A percentile compares a stretch with the other conserved stretches of the same genome.
phyloP scores from a whole-genome alignment of 257 asterid species.

The Nicotiana tomentosiformis region DNA sequence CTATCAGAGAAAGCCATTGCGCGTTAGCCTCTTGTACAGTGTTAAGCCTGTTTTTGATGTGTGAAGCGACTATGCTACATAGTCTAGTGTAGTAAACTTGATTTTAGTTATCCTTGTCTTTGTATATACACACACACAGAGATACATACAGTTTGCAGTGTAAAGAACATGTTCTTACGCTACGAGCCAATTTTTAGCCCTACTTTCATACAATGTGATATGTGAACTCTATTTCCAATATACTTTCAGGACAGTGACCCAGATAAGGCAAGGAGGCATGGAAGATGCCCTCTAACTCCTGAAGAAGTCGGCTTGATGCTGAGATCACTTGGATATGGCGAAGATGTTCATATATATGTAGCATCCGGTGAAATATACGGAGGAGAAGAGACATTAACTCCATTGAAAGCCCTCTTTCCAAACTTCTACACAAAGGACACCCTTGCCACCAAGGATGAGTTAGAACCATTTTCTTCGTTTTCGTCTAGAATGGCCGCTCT shows the following conservation, averaged over 20 bases:
- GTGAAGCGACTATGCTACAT: not conserved
- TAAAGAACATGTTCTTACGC: not conserved
- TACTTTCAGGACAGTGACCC: conserved; percentile 73
- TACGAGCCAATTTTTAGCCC: not conserved
- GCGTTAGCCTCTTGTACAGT: too few relatives aligned
- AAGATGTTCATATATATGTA: conserved; percentile 72
- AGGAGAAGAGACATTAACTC: conserved; percentile 81
- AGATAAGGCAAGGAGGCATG: conserved; percentile 86
- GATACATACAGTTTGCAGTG: not conserved
- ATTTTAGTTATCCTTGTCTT: not conserved
- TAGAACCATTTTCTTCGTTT: conserved; percentile 61
- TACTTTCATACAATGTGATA: not conserved
- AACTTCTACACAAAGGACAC: conserved; percentile 81
- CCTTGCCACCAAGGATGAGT: conserved; percentile 61
- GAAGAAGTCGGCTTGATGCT: conserved; percentile 95
- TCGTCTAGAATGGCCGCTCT: conserved; percentile 98
- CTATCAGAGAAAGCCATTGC: too few relatives aligned
- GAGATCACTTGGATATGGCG: conserved; percentile 86
- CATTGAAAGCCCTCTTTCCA: conserved; percentile 86
- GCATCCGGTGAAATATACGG: conserved; percentile 98
- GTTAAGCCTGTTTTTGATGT: too few relatives aligned
- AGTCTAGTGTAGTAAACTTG: not conserved
- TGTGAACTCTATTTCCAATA: conserved; percentile 8
- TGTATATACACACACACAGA: not conserved
- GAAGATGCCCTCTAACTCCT: conserved; percentile 93